Percentiles rank a stretch among this genome's conserved stretches.
Evolutionary conservation across 2,329 filamentous ascomycete species (phyloP).

Genomic region (Thelonectria blattea): DNA sequence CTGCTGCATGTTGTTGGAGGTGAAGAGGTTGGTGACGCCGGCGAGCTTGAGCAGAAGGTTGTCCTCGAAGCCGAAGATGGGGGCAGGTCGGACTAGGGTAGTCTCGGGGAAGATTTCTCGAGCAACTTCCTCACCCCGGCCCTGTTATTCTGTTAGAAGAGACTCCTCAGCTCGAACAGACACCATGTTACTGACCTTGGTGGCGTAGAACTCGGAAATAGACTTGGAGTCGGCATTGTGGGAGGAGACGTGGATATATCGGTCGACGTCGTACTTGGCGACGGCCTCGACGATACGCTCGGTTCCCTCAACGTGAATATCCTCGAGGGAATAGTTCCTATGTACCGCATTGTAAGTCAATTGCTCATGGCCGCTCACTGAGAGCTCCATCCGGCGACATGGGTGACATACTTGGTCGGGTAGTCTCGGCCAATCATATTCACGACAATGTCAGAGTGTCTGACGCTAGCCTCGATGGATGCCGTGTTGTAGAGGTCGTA

Average conservation of each 20-base stretch:
- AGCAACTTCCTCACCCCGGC: slow-evolving; percentile 79
- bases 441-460: slow-evolving; percentile 97
- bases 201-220: slow-evolving; percentile 85
- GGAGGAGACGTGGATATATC: slow-evolving; percentile 95
- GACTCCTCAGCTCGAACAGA: background rate
- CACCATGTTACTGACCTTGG: slow-evolving; percentile 67
- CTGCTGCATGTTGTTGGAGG: slow-evolving; percentile 92
- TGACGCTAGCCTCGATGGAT: slow-evolving; percentile 94
- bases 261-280: slow-evolving; percentile 97
- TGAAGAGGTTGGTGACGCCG: slow-evolving; percentile 79
- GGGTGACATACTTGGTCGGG: slow-evolving; percentile 77
- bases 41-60: slow-evolving; percentile 87
- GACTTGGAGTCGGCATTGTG: slow-evolving; percentile 87
- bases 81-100: slow-evolving; percentile 92
- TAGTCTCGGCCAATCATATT: slow-evolving; percentile 95
- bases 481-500: slow-evolving; percentile 93
- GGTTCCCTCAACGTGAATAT: slow-evolving; percentile 91
- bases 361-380: background rate
- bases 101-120: slow-evolving; percentile 94
- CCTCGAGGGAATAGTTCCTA: slow-evolving; percentile 91
- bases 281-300: slow-evolving; percentile 92
- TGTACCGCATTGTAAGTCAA: slow-evolving; percentile 28
- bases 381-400: background rate
- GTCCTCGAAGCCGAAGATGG: slow-evolving; percentile 95
- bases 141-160: slow-evolving; percentile 54